These are phyloP conservation scores for Incumbomyces lentus DNA, from an alignment of 2,329 filamentous ascomycete species.

Conservation along the genomic window DNA sequence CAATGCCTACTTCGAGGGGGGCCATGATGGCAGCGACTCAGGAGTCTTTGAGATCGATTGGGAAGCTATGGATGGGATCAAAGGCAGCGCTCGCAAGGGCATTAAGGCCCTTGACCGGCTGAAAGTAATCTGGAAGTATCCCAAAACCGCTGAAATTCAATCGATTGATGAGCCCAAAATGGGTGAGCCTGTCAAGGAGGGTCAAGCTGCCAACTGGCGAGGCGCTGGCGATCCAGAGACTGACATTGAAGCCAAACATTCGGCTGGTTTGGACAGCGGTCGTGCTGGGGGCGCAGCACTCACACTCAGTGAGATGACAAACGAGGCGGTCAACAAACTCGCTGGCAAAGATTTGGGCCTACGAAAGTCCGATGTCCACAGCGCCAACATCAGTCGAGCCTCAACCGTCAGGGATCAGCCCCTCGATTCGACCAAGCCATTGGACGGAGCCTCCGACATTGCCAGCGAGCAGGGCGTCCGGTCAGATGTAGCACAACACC, in stretches of 20 bases:
- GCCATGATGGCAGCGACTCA: conserved; percentile 51
- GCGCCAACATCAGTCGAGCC: conserved; percentile 58
- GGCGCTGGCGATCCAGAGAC: conserved; percentile 37
- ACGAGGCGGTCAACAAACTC: conserved; percentile 28
- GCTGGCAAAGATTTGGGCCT: conserved; percentile 57
- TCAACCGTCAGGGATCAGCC: conserved; percentile 51
- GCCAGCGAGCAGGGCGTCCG: conserved; percentile 31
- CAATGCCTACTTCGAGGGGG: conserved; percentile 88
- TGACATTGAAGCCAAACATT: conserved; percentile 17
- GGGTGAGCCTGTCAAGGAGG: conserved; percentile 61
- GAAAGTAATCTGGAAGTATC: conserved; percentile 70
- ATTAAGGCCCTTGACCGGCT: conserved; percentile 70
- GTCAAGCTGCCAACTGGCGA: conserved; percentile 63
- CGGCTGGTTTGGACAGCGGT: conserved; percentile 15
- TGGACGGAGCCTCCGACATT: conserved; percentile 12
- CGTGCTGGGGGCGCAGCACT: conserved; percentile 11
- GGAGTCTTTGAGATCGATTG: conserved; percentile 64
- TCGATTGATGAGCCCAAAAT: conserved; percentile 53
- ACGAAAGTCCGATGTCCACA: conserved; percentile 53
- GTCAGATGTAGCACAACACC: conserved; percentile 24
- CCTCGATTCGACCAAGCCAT: conserved; percentile 1
- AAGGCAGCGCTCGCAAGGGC: conserved; percentile 75
- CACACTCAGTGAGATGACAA: conserved; percentile 14
- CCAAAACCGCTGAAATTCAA: conserved; percentile 19
- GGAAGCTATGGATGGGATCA: conserved; percentile 85